Evolutionary conservation across 2,329 filamentous ascomycete genomes (phyloP), one percentile per base, ranked within the genome.

Genomic region (Aspergillus cejpii): DNA sequence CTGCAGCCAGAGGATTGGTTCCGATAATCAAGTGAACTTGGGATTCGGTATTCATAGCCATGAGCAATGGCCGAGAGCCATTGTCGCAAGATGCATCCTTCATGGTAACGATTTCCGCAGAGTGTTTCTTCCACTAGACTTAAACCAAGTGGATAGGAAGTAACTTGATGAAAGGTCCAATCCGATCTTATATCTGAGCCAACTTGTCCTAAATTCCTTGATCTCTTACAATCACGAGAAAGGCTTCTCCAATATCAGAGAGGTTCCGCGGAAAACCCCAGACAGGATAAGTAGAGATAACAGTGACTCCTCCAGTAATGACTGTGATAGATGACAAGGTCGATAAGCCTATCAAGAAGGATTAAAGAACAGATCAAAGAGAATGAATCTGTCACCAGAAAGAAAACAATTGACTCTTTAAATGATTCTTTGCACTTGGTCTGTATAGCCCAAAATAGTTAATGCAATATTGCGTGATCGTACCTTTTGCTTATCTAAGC

Each of bases 21-120:
- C 92, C 92, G 51, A 97, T 68, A 58, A 98, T 80, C 46, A 98
- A 75, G 65, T 98, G 92, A 31, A 90, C 54, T 42, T 73, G 70
- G 2, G 60, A 64, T 28, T 63, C 59, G 14, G 61, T 64, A 50
- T 69, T 61, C 47, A 69, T 55, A 17, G 71, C 67, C 20, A 65
- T 61, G 54, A 74, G 57, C 20, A 73, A 55, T 8, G 65, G 64
- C 27, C 53, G 46, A 19, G 43, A 44, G 31, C 47, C 50, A 19
- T 51, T 50, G 40, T 50, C 53, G 36, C 51, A 55, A 39, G 52
- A 57, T 27, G 58, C 54, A 45, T 62, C 58, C 46, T 55, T 64
- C 63, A 66, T 66, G n/a, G 39, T 62, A 47, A 45, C 44, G 34
- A 53, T 37, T 47, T 46, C 45, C 48, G 42, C 29, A 45, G 20